Percentiles rank a stretch among this genome's conserved stretches.
phyloP scores from a whole-genome alignment of 2,329 filamentous ascomycete species.

The Coniochaeta pulveracea region DNA sequence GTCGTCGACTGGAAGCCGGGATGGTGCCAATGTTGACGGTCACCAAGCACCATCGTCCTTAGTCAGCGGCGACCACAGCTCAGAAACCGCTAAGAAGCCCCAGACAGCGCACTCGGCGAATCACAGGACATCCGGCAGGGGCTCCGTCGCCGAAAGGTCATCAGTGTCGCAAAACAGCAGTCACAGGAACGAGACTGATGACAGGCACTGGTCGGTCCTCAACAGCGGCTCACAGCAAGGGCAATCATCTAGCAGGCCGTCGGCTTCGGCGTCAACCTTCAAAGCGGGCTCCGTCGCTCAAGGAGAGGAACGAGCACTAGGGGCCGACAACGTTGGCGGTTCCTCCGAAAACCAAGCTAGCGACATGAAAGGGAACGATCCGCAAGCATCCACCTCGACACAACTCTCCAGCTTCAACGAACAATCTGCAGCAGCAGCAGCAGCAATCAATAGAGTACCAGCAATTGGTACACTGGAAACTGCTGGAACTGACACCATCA shows the following conservation, averaged over 20 bases:
- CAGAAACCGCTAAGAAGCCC: constrained; percentile 8
- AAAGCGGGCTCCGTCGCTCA: neutral
- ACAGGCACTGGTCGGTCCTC: neutral
- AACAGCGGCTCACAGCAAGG: constrained; percentile 2
- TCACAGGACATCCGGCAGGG: constrained; percentile 1
- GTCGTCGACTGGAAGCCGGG: constrained; percentile 13
- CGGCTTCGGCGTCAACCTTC: neutral
- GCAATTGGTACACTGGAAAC: no score
- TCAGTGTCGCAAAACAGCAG: neutral
- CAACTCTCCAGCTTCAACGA: constrained; percentile 23
- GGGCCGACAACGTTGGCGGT: constrained; percentile 8
- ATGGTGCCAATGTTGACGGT: no score
- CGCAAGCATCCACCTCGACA: constrained; percentile 14
- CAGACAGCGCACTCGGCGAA: constrained; percentile 1
- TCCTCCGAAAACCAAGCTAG: constrained; percentile 10
- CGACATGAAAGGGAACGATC: constrained; percentile 21
- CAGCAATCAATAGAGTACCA: constrained; percentile 1
- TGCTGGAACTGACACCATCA: constrained; percentile 1
- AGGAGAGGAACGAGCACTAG: constrained; percentile 5
- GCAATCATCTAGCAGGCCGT: constrained; percentile 2
- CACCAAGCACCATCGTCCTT: constrained; percentile 8
- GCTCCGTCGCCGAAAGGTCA: constrained; percentile 1
- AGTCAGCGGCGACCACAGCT: constrained; percentile 6
- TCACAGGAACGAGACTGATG: neutral
- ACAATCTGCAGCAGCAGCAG: constrained; percentile 12